Evolutionary conservation across 352 stramenopile genomes (phyloP).

Genomic region (Phytophthora rubi): DNA sequence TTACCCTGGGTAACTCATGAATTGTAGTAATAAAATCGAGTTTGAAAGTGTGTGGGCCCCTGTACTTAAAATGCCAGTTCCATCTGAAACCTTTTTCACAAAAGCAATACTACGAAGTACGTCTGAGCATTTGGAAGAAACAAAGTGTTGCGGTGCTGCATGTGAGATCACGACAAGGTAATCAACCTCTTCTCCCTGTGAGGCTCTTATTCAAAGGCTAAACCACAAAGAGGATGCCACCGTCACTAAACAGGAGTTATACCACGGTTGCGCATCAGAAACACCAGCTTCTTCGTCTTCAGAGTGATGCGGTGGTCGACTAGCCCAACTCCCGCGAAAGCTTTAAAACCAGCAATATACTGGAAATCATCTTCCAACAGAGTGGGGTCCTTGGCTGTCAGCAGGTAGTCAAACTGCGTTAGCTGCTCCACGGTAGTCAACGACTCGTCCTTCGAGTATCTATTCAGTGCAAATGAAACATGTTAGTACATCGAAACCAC

Average conservation of each 20-base stretch:
- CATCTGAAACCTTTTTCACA: no score
- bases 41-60: no score
- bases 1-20: no score
- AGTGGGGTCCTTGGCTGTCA: constrained; percentile 54
- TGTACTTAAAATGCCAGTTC: no score
- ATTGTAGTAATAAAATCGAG: no score
- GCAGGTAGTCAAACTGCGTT: constrained; percentile 62
- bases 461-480: constrained; percentile 15
- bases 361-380: constrained; percentile 51
- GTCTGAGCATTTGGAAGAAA: no score
- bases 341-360: constrained; percentile 52
- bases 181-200: no score
- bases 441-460: constrained; percentile 83
- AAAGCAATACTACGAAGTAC: no score
- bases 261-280: constrained; percentile 59
- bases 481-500: background rate
- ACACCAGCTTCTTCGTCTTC: constrained; percentile 58
- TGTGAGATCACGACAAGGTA: no score
- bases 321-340: constrained; percentile 52
- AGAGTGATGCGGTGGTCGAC: constrained; percentile 46
- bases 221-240: no score
- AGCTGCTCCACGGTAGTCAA: constrained; percentile 56
- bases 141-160: no score
- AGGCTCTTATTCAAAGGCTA: no score
- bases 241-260: constrained; percentile 1